Evolutionary conservation across 495 filamentous ascomycete species (phyloP).

Genomic region (Annulohypoxylon stygium): DNA sequence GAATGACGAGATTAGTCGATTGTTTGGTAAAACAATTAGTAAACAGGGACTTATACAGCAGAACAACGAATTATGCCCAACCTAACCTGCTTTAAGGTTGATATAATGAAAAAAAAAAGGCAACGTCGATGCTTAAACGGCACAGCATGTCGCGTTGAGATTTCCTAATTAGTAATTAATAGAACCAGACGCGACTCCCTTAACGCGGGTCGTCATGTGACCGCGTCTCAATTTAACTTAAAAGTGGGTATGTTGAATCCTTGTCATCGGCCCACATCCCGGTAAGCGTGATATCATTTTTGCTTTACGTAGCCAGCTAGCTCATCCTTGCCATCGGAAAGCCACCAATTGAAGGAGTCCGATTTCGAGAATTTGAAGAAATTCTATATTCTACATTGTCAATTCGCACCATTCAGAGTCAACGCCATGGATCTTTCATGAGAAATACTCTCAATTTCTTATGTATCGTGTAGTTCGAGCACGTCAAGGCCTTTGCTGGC

Average conservation of each 20-base stretch:
- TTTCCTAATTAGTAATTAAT: slow-evolving; percentile 37
- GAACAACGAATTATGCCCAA: neutral
- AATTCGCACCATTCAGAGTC: neutral
- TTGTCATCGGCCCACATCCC: slow-evolving; percentile 15
- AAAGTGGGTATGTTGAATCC: slow-evolving; percentile 3
- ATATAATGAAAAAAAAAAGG: neutral
- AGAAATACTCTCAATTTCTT: slow-evolving; percentile 32
- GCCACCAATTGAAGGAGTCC: slow-evolving; percentile 7
- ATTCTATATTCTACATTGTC: neutral
- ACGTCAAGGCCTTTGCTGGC: slow-evolving; percentile 42
- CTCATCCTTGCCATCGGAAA: slow-evolving; percentile 8
- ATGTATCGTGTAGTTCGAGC: slow-evolving; percentile 49
- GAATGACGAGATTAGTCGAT: neutral
- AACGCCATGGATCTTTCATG: slow-evolving; percentile 34
- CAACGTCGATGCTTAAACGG: neutral
- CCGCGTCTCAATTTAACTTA: slow-evolving; percentile 38
- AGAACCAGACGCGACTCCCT: slow-evolving; percentile 43
- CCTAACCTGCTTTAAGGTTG: too few species aligned
- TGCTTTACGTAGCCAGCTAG: too few species aligned
- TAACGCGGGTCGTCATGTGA: slow-evolving; percentile 44
- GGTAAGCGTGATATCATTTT: slow-evolving; percentile 39
- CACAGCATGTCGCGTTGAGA: slow-evolving; percentile 7
- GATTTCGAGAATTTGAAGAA: neutral
- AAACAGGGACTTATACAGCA: neutral
- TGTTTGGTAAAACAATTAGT: neutral